These are phyloP conservation scores for Bonia amplexicaulis DNA, from an alignment of 176 grass and related monocot genomes.

Conservation along the genomic window DNA sequence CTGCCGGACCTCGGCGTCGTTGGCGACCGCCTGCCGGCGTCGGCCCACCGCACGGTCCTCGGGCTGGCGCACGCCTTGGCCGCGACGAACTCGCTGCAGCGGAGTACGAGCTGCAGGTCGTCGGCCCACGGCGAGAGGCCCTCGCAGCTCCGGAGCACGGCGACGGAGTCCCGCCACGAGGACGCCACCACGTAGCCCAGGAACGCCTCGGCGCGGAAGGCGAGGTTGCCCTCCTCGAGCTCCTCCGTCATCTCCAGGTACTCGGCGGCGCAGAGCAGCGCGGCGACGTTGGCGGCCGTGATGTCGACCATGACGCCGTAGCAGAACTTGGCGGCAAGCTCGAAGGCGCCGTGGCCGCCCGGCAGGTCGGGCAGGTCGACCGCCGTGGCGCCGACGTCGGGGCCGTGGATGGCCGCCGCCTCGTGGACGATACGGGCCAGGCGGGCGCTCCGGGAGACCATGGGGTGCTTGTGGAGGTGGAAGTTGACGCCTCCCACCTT, in stretches of 20 bases:
- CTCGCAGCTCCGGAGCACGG: conserved; percentile 86
- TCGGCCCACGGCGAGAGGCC: conserved; percentile 86
- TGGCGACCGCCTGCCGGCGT: conserved; percentile 42
- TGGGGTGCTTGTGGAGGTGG: conserved; percentile 49
- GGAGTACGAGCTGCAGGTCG: conserved; percentile 88
- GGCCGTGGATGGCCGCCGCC: neutral
- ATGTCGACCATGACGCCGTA: conserved; percentile 65
- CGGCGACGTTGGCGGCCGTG: conserved; percentile 77
- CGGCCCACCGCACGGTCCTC: conserved; percentile 68
- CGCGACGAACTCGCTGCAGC: conserved; percentile 94
- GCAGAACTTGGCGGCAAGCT: conserved; percentile 42
- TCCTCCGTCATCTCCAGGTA: conserved; percentile 99
- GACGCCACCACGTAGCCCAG: conserved; percentile 90
- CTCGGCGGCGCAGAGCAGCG: conserved; percentile 83
- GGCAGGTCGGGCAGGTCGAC: conserved; percentile 47
- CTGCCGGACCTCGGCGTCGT: neutral
- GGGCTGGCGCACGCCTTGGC: conserved; percentile 86
- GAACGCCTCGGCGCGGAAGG: conserved; percentile 86
- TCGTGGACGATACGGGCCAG: conserved; percentile 77
- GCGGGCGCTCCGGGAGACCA: conserved; percentile 77
- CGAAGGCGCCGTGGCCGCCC: conserved; percentile 62
- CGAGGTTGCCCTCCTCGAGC: conserved; percentile 87
- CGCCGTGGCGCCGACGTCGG: neutral
- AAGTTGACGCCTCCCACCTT: no score
- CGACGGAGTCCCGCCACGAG: conserved; percentile 92